Evolutionary conservation across 75 land plant species (phyloP), one percentile per base, ranked within the genome.

Genomic region (Cryptomeria japonica): DNA sequence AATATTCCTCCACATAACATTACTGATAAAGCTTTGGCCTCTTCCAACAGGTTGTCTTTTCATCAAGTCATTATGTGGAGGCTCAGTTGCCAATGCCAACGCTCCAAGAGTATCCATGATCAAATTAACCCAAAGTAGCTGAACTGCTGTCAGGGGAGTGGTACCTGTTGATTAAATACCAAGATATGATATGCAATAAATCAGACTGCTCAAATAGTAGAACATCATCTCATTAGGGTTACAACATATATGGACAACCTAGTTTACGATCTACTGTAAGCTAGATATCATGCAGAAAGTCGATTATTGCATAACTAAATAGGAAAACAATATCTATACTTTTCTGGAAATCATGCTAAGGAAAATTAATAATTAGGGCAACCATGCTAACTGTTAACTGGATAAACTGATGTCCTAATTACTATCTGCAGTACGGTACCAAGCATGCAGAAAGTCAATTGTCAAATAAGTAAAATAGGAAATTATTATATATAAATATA

Each of bases 41-140:
- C 97, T 94, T 82, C 98, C 99, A 78, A 96, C 98, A 36, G 99
- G 98, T 55, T 90, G 22, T 55, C 93, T 91, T 90, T 93, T 94
- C 99, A 97, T 97, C 87, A 97, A 90, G 15, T 96, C 99, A 90
- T 97, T 95, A 58, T 91, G 90, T 72, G 99, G 99, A 84, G 99
- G 99, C 86, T 97, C 99, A 9, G 99, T 97, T 46, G 99, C 99
- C 49, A 97, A 84, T 56, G 99, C 99, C 73, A 96, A 92, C 3
- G 99, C 99, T 49, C 99, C 99, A 16, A 97, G 93, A 56, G 99
- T 97, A 86, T 97, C 99, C 99, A 97, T 97, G 4, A 97, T 97
- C 95, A 97, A 93, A 90, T 97, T 97, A 32, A 97, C 99, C 99
- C 99, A 97, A 72, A 97, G 91, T 34, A 97, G 94, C 88, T 97